Evolutionary conservation across 805 yeast genomes (phyloP).

Genomic region (Candida bentonensis): DNA sequence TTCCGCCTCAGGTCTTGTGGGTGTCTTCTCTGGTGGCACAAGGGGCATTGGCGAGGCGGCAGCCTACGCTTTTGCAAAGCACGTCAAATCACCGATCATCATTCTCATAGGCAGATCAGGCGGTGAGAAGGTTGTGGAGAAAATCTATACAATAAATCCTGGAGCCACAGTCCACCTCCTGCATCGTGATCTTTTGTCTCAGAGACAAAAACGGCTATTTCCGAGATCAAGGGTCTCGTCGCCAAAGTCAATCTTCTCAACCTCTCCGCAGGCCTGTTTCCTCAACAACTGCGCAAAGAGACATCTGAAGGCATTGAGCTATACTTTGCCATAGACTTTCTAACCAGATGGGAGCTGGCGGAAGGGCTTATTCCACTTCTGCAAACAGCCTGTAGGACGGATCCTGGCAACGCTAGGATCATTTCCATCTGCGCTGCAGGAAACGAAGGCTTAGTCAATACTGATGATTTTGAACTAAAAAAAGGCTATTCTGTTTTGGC

Average conservation of each 20-base stretch:
- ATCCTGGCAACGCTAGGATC: neutral
- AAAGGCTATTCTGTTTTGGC: neutral
- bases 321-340: neutral
- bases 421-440: neutral
- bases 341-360: neutral
- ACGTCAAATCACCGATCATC: constrained; percentile 13
- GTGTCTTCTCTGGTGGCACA: constrained; percentile 18
- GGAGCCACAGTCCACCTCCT: constrained; percentile 10
- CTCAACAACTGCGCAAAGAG: neutral
- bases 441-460: neutral
- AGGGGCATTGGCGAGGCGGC: constrained; percentile 18
- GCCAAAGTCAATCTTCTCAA: constrained; percentile 12
- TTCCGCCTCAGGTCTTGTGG: neutral
- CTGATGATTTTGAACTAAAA: neutral
- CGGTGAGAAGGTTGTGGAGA: constrained; percentile 11
- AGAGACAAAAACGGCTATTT: constrained; percentile 10
- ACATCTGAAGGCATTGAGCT: neutral
- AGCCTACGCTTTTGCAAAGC: constrained; percentile 15
- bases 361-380: neutral
- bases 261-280: constrained; percentile 9
- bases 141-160: constrained; percentile 11
- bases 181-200: constrained; percentile 10
- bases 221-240: constrained; percentile 6
- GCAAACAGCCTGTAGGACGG: neutral
- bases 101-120: constrained; percentile 17